Conservation (phyloP, 371 early-diverging fungal species). For the Mortierella sp. region DNA sequence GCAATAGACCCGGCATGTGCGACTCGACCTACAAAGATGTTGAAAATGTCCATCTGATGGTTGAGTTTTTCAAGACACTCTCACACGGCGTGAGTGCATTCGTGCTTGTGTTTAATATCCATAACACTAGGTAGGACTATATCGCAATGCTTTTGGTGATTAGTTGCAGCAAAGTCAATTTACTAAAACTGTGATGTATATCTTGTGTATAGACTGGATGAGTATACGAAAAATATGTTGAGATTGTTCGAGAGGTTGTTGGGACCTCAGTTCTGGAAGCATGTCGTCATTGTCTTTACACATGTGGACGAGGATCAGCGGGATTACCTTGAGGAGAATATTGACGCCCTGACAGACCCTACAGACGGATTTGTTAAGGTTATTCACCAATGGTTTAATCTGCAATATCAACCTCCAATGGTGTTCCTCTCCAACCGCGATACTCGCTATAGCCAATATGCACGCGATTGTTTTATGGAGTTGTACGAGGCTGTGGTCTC, state of each 20-base stretch:
- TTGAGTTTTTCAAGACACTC: slow-evolving; percentile 67
- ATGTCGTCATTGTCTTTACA: slow-evolving; percentile 72
- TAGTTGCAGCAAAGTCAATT: too few species aligned
- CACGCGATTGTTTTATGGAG: slow-evolving; percentile 66
- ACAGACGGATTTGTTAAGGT: slow-evolving; percentile 64
- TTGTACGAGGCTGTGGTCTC: slow-evolving; percentile 66
- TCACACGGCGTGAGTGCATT: slow-evolving; percentile 73
- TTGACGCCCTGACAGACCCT: slow-evolving; percentile 67
- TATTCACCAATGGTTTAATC: slow-evolving; percentile 57
- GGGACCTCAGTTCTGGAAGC: slow-evolving; percentile 73
- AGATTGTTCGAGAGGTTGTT: slow-evolving; percentile 67
- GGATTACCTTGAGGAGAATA: slow-evolving; percentile 70
- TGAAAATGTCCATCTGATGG: slow-evolving; percentile 67
- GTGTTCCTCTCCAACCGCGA: slow-evolving; percentile 68
- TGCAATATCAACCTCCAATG: slow-evolving; percentile 62
- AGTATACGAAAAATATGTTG: slow-evolving; percentile 73
- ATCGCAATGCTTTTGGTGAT: not conserved
- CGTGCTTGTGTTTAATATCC: slow-evolving; percentile 69
- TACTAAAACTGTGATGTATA: not conserved
- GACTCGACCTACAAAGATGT: slow-evolving; percentile 67
- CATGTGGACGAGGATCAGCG: slow-evolving; percentile 71
- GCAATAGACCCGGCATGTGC: slow-evolving; percentile 62
- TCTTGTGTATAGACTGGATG: slow-evolving; percentile 63
- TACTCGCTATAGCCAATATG: slow-evolving; percentile 63
- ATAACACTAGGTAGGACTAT: slow-evolving; percentile 44